phyloP scores from a whole-genome alignment of 768 basidiomycete species.

The Kwoniella heveanensis region DNA sequence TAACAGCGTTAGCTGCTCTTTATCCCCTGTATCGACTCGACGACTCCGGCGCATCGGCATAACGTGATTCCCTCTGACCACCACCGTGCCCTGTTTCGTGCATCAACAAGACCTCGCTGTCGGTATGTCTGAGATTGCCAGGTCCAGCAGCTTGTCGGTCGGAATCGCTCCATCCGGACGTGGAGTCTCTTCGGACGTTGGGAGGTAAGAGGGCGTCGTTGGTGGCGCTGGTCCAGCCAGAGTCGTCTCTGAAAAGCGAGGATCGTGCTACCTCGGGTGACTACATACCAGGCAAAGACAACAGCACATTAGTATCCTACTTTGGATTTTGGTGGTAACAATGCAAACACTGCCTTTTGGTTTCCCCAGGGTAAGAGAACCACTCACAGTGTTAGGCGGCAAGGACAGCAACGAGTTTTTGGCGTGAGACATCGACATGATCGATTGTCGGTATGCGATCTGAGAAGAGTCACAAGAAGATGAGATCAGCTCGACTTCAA shows the following conservation, averaged over 20 bases:
- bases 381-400: conserved; percentile 42
- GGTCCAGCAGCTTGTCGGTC: conserved; percentile 1
- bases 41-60: conserved; percentile 18
- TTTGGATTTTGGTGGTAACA: no score
- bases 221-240: conserved; percentile 15
- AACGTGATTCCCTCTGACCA: conserved; percentile 12
- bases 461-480: conserved; percentile 5
- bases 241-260: conserved; percentile 36
- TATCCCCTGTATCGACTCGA: conserved; percentile 1
- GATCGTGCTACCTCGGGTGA: conserved; percentile 34
- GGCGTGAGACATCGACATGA: conserved; percentile 54
- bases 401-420: conserved; percentile 44
- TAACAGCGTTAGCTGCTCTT: no score
- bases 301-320: no score
- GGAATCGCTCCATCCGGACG: conserved; percentile 30
- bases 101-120: conserved; percentile 43
- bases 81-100: conserved; percentile 1
- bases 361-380: not conserved
- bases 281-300: conserved; percentile 19
- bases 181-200: conserved; percentile 36
- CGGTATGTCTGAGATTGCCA: conserved; percentile 16
- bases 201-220: conserved; percentile 26
- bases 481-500: no score
- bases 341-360: no score
- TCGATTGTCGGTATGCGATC: conserved; percentile 53